Evolutionary conservation across 495 filamentous ascomycete genomes (phyloP).

Genomic region (Zalerion maritima): DNA sequence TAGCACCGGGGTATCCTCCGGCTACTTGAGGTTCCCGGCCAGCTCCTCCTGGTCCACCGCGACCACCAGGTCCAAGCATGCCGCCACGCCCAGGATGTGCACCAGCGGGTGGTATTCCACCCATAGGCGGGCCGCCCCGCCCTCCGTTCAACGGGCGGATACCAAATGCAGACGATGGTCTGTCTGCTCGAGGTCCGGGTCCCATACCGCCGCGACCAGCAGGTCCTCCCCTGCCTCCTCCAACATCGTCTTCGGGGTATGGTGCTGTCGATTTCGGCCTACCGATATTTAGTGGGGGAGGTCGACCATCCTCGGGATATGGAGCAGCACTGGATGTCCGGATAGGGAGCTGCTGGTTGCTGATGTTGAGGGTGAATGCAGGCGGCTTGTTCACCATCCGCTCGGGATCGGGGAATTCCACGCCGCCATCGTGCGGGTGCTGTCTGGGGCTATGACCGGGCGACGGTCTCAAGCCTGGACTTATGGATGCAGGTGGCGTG

Average conservation of each 20-base stretch:
- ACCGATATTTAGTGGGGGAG: constrained; percentile 23
- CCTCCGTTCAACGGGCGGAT: constrained; percentile 30
- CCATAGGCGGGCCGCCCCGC: constrained; percentile 10
- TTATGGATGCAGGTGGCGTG: constrained; percentile 8
- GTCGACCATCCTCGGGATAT: constrained; percentile 48
- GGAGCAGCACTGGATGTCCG: constrained; percentile 41
- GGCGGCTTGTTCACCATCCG: constrained; percentile 24
- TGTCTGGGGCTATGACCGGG: constrained; percentile 9
- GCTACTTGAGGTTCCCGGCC: constrained; percentile 32
- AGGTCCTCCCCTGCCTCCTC: constrained; percentile 11
- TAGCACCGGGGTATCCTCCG: constrained; percentile 25
- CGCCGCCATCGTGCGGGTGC: constrained; percentile 18
- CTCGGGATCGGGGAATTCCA: constrained; percentile 61
- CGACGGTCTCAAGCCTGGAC: constrained; percentile 18
- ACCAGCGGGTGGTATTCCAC: constrained; percentile 16
- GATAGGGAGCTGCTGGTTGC: constrained; percentile 21
- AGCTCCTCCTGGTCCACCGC: constrained; percentile 14
- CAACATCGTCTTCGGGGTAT: constrained; percentile 40
- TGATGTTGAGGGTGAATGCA: constrained; percentile 28
- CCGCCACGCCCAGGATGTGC: constrained; percentile 1
- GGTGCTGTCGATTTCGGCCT: constrained; percentile 27
- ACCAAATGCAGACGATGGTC: constrained; percentile 53
- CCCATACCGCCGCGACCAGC: constrained; percentile 18
- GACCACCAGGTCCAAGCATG: constrained; percentile 2
- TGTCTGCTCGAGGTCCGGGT: constrained; percentile 34